Base-by-base conservation (phyloP, 129 eudicot genomes). In the Lactuca sativa region DNA sequence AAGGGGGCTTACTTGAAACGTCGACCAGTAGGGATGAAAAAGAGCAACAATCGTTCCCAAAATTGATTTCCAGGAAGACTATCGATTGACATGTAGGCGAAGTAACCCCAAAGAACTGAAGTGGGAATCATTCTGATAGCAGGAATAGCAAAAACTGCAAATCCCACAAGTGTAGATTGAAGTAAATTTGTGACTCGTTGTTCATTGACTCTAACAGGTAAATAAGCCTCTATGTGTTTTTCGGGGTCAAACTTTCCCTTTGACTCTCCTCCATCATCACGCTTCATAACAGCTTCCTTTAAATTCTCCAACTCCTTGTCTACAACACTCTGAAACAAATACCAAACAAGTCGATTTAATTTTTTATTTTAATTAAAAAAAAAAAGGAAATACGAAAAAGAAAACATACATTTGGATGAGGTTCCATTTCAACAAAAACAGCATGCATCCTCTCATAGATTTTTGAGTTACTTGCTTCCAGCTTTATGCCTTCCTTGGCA, bases 61-160 rank as follows among this genome's bases (percentile, higher is more conserved):
- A 87, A 87, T 71, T 87, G 93, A 75, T 82, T 87, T n/a, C 93
- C 93, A 7, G 93, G 93, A 47, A 87, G 93, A 67, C 93, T 87
- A 52, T 87, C 93, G 37, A 84, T 87, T 54, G 89, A 84, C 93
- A 87, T 87, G 76, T 84, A 87, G 12, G 93, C 93, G 66, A 87
- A 86, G 77, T 86, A 86, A 41, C 93, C 93, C 89, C 89, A 86
- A 6, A 86, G 83, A 75, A 84, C 93, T 7, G 93, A 87, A 38
- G 93, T 87, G 25, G 93, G 89, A 72, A 87, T 87, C 80, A 4
- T 62, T 75, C 67, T 83, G 38, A 86, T 81, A 58, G 83, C 86
- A 25, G 92, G 92, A 67, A 86, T 81, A 30, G 86, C 92, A 55
- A 73, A 73, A 16, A 86, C 82, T 9, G 86, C 73, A 65, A 74